phyloP scores from a whole-genome alignment of 2,329 filamentous ascomycete genomes.

The Lachnellula occidentalis region DNA sequence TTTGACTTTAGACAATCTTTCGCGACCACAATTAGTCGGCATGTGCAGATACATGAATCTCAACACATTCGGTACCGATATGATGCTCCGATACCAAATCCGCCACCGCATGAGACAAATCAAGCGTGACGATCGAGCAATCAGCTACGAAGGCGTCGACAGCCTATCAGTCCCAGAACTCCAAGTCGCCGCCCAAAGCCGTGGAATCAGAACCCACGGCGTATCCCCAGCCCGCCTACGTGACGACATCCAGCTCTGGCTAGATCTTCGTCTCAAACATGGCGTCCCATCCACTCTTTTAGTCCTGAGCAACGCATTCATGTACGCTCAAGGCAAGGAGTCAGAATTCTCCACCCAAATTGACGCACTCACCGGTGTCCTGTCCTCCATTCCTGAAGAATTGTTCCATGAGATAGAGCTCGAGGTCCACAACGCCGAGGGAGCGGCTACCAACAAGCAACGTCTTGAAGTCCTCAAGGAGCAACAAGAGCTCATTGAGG shows the following conservation, averaged over 20 bases:
- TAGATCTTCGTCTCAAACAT: constrained; percentile 87
- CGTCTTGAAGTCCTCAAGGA: constrained; percentile 96
- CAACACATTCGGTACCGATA: constrained; percentile 93
- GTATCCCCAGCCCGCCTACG: constrained; percentile 83
- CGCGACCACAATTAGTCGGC: constrained; percentile 87
- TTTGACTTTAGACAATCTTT: constrained; percentile 92
- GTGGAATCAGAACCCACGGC: constrained; percentile 87
- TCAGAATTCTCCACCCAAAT: constrained; percentile 82
- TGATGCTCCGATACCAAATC: constrained; percentile 95
- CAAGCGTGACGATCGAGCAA: constrained; percentile 94
- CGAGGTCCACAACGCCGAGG: constrained; percentile 94
- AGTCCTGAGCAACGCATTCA: constrained; percentile 94
- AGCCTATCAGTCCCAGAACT: constrained; percentile 89
- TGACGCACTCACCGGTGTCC: constrained; percentile 83
- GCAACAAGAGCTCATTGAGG: constrained; percentile 95
- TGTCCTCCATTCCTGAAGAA: constrained; percentile 94
- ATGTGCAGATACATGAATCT: constrained; percentile 99
- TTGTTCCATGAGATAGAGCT: constrained; percentile 99
- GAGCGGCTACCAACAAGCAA: constrained; percentile 97
- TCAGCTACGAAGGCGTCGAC: constrained; percentile 89
- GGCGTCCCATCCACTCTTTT: constrained; percentile 94
- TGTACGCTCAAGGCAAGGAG: constrained; percentile 84
- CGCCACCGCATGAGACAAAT: constrained; percentile 98
- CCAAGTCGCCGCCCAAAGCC: constrained; percentile 84
- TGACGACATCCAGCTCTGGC: constrained; percentile 87